phyloP scores from a whole-genome alignment of 2,329 filamentous ascomycete genomes.

The Gnomoniopsis sp. region DNA sequence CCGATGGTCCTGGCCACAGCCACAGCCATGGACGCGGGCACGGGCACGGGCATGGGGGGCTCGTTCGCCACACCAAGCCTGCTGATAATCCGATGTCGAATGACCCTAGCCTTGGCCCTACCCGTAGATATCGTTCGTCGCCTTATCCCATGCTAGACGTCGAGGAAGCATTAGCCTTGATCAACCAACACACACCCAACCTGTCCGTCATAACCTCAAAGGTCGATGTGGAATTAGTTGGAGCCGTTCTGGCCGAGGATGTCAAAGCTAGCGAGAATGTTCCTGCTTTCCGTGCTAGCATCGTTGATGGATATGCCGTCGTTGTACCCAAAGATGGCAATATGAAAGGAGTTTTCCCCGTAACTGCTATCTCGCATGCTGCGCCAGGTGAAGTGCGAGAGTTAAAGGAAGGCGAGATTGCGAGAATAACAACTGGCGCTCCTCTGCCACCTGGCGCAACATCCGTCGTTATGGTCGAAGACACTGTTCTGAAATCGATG shows the following conservation, averaged over 20 bases:
- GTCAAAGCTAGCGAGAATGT: slow-evolving; percentile 79
- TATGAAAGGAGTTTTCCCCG: slow-evolving; percentile 78
- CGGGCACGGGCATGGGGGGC: slow-evolving; percentile 54
- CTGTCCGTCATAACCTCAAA: slow-evolving; percentile 54
- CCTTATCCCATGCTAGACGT: slow-evolving; percentile 92
- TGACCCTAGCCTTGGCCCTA: slow-evolving; percentile 58
- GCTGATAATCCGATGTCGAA: slow-evolving; percentile 56
- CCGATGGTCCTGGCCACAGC: slow-evolving; percentile 52
- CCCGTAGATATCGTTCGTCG: slow-evolving; percentile 74
- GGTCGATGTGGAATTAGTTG: slow-evolving; percentile 66
- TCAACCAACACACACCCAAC: slow-evolving; percentile 68
- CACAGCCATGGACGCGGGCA: slow-evolving; percentile 52
- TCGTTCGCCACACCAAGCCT: slow-evolving; percentile 70
- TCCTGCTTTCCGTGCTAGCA: slow-evolving; percentile 90
- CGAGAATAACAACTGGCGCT: slow-evolving; percentile 91
- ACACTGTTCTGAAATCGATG: slow-evolving; percentile 72
- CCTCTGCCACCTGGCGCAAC: slow-evolving; percentile 85
- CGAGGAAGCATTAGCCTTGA: slow-evolving; percentile 70
- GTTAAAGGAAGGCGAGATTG: slow-evolving; percentile 71
- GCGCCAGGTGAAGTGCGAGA: slow-evolving; percentile 64
- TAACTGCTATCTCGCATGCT: slow-evolving; percentile 83
- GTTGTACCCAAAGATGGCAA: slow-evolving; percentile 61
- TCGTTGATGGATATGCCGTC: slow-evolving; percentile 93
- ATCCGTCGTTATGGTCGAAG: slow-evolving; percentile 95
- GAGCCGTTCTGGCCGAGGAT: slow-evolving; percentile 77